A percentile compares a stretch with the other conserved stretches of the same genome.
Evolutionary conservation across 2,329 filamentous ascomycete genomes (phyloP).

Genomic region (Paracoccidioides brasiliensis): DNA sequence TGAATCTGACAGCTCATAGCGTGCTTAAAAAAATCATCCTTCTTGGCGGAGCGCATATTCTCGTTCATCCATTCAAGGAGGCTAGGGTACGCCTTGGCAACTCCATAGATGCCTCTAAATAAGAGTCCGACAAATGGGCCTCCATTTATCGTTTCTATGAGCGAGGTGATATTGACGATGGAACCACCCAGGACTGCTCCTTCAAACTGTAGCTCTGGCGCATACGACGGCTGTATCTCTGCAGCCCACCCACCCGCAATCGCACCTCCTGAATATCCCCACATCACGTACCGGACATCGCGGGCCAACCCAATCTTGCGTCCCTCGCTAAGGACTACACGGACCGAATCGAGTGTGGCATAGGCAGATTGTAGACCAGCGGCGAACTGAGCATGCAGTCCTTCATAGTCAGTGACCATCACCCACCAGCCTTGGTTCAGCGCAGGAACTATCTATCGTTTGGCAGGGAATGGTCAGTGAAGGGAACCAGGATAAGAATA

Average conservation of each 20-base stretch:
- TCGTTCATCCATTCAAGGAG: conserved; percentile 10
- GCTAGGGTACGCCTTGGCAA: conserved; percentile 18
- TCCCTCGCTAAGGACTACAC: conserved; percentile 25
- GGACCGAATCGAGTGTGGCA: conserved; percentile 32
- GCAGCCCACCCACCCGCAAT: conserved; percentile 39
- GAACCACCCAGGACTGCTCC: conserved; percentile 40
- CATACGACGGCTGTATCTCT: conserved; percentile 39
- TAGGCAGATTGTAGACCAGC: conserved; percentile 32
- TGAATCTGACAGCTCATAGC: conserved; percentile 13
- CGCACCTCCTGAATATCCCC: conserved; percentile 46
- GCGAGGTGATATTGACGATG: conserved; percentile 29
- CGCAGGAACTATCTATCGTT: conserved; percentile 10
- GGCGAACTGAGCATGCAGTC: conserved; percentile 31
- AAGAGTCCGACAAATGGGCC: conserved; percentile 24
- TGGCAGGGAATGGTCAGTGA: background rate
- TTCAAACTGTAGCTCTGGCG: conserved; percentile 37
- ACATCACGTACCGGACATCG: conserved; percentile 30
- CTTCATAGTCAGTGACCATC: conserved; percentile 37
- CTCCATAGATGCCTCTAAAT: conserved; percentile 19
- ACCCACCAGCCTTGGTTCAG: conserved; percentile 38
- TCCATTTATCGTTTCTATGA: conserved; percentile 24
- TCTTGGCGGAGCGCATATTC: conserved; percentile 11
- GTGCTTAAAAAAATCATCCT: conserved; percentile 13
- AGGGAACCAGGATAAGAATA: background rate
- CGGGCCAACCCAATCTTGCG: conserved; percentile 19